A percentile compares a stretch with the other conserved stretches of the same genome.
Conservation (phyloP, 2,329 filamentous ascomycete species). For the Claviceps sp. region DNA sequence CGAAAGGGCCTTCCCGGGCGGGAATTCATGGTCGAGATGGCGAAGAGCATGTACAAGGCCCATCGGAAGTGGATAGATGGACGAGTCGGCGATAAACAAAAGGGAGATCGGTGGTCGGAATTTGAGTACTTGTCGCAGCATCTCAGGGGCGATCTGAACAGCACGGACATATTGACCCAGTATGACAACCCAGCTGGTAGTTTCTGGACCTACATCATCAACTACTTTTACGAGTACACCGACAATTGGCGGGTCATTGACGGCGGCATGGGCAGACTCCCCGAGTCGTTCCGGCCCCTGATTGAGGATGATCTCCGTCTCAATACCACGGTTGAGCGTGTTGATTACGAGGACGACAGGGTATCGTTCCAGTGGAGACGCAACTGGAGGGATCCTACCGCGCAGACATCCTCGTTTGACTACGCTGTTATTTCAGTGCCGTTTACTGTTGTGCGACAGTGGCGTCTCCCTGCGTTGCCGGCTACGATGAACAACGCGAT, state of each 20-base stretch:
- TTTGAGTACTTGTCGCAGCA: constrained; percentile 48
- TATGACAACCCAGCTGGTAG: constrained; percentile 23
- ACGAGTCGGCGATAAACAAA: constrained; percentile 24
- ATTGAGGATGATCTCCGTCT: constrained; percentile 44
- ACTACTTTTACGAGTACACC: constrained; percentile 3
- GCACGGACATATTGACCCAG: constrained; percentile 28
- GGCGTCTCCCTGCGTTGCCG: constrained; percentile 38
- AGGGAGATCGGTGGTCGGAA: constrained; percentile 52
- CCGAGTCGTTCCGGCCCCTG: constrained; percentile 48
- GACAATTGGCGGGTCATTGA: constrained; percentile 13
- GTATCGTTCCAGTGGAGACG: constrained; percentile 45
- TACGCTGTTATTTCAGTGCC: constrained; percentile 52
- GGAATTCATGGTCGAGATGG: constrained; percentile 23
- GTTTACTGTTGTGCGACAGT: constrained; percentile 49
- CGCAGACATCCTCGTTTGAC: constrained; percentile 42
- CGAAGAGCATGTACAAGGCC: constrained; percentile 30
- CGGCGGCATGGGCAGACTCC: constrained; percentile 14
- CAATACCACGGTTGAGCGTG: constrained; percentile 41
- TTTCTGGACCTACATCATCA: constrained; percentile 30
- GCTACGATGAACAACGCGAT: constrained; percentile 33
- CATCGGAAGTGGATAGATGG: constrained; percentile 23
- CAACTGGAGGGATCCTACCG: constrained; percentile 23
- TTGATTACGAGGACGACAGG: constrained; percentile 28
- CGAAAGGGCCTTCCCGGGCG: constrained; percentile 20
- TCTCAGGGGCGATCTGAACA: constrained; percentile 37